These are phyloP conservation scores for Flaveria sonorensis DNA, from an alignment of 129 eudicot genomes.

Conservation along the genomic window DNA sequence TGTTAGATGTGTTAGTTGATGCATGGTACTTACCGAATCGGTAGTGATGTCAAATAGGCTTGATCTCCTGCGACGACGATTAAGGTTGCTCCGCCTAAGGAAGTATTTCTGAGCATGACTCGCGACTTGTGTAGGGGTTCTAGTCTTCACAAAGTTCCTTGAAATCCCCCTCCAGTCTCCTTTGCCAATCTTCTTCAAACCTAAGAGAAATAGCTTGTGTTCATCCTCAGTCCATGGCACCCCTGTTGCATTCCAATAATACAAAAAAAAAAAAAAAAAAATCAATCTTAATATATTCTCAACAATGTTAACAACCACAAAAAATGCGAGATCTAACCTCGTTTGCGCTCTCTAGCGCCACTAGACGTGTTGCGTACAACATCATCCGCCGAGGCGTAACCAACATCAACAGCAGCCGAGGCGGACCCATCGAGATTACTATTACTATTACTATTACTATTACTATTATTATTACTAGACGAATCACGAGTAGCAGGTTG, in stretches of 20 bases:
- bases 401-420: slow-evolving; percentile 35
- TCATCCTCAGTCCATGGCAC: slow-evolving; percentile 99
- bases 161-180: slow-evolving; percentile 99
- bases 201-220: slow-evolving; percentile 82
- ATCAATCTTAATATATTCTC: background rate
- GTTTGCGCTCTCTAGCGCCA: slow-evolving; percentile 66
- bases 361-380: slow-evolving; percentile 45
- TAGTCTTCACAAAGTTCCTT: slow-evolving; percentile 72
- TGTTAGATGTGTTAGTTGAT: background rate
- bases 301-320: background rate
- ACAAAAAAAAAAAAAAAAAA: background rate
- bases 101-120: slow-evolving; percentile 97
- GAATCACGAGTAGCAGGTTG: slow-evolving; percentile 30
- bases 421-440: slow-evolving; percentile 18
- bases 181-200: slow-evolving; percentile 80
- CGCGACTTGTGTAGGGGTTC: slow-evolving; percentile 96
- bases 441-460: slow-evolving; percentile 15
- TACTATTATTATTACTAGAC: slow-evolving; percentile 17
- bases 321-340: slow-evolving; percentile 61
- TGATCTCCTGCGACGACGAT: slow-evolving; percentile 87
- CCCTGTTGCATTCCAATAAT: slow-evolving; percentile 43
- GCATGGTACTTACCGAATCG: slow-evolving; percentile 56
- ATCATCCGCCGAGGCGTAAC: slow-evolving; percentile 93
- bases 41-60: slow-evolving; percentile 95
- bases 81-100: slow-evolving; percentile 76